Base-by-base conservation (phyloP, 2,329 filamentous ascomycete species). In the Diplodia sapinea region DNA sequence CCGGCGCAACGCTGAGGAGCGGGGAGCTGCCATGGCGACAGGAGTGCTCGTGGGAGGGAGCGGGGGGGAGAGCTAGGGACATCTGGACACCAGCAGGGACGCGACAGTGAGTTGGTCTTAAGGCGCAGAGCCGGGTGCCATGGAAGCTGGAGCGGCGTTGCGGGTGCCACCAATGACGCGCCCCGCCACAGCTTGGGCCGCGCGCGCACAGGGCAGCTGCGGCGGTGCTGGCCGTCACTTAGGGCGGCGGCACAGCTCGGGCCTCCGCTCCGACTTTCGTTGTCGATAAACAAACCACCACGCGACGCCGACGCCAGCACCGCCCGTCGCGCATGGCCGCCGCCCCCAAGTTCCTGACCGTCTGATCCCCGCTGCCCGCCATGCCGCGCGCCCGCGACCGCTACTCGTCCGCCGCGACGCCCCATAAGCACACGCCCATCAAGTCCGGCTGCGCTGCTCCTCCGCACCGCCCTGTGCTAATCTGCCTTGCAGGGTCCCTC, bases 401-500 rank as follows among this genome's bases (percentile, higher is more conserved):
- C 69, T 75, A 77, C 69, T 63, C 59, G 59, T 76, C 72, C 73
- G 77, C 74, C 62, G 80, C 81, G 57, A 86, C 83, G 69, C 84
- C 82, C 71, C 84, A 84, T 71, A 86, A 84, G 73, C 40, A 50
- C 23, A 31, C 59, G 26, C 59, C 59, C 29, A 68, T 68, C 57
- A 68, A 56, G 66, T 68, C 66, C 26, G 68, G 50, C 31, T 26
- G 65, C 57, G 36, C 29, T n/a, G 29, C n/a, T 23, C n/a, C 43
- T 29, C 31, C 47, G 20, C 49, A 33, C 29, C 33, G 51, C 47
- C 15, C n/a, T 29, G 26, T 26, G 20, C 56, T 66, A 62, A 66
- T 52, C 38, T 38, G 43, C 43, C 71, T 47, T 63, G 55, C 74
- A 96, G 93, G 78, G 96, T 99, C 69, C 94, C 95, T 43, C 87